Percentiles rank a stretch among this genome's conserved stretches.
phyloP scores from a whole-genome alignment of 2,329 filamentous ascomycete genomes.

The Phoma sp. region DNA sequence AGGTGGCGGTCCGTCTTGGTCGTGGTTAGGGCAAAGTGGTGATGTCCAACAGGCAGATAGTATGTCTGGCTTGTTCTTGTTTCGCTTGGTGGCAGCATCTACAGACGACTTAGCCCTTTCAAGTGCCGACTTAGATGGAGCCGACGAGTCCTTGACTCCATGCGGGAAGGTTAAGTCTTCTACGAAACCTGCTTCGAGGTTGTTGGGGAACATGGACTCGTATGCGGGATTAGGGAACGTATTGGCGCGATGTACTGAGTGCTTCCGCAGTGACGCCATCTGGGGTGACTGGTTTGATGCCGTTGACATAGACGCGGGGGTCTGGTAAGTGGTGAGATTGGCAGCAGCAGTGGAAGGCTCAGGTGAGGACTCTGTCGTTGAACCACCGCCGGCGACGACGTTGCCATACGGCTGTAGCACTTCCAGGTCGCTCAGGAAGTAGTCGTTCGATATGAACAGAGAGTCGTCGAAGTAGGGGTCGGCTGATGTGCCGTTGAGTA shows the following conservation, averaged over 20 bases:
- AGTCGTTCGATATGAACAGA: constrained; percentile 48
- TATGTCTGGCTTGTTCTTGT: constrained; percentile 46
- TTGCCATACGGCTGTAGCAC: constrained; percentile 48
- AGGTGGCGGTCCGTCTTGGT: constrained; percentile 47
- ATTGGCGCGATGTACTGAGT: constrained; percentile 37
- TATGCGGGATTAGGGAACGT: constrained; percentile 45
- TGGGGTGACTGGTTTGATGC: constrained; percentile 33
- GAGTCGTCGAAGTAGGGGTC: constrained; percentile 49
- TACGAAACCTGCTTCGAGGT: constrained; percentile 43
- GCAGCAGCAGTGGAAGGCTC: constrained; percentile 37
- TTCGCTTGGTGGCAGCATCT: constrained; percentile 43
- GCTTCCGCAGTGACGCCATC: constrained; percentile 36
- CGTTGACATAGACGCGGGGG: constrained; percentile 30
- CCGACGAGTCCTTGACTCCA: constrained; percentile 38
- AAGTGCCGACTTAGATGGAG: constrained; percentile 19
- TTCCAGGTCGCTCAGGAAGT: constrained; percentile 51
- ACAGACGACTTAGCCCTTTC: constrained; percentile 28
- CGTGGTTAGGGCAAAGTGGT: constrained; percentile 51
- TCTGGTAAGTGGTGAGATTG: constrained; percentile 33
- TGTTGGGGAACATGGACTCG: constrained; percentile 49
- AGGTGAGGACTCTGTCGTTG: constrained; percentile 49
- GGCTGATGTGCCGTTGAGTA: constrained; percentile 38
- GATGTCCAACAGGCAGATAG: constrained; percentile 53
- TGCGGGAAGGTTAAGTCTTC: constrained; percentile 49
- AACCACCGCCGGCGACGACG: constrained; percentile 38